These are phyloP conservation scores for Trichosanthes truncata DNA, from an alignment of 306 rosid genomes.

Conservation along the genomic window DNA sequence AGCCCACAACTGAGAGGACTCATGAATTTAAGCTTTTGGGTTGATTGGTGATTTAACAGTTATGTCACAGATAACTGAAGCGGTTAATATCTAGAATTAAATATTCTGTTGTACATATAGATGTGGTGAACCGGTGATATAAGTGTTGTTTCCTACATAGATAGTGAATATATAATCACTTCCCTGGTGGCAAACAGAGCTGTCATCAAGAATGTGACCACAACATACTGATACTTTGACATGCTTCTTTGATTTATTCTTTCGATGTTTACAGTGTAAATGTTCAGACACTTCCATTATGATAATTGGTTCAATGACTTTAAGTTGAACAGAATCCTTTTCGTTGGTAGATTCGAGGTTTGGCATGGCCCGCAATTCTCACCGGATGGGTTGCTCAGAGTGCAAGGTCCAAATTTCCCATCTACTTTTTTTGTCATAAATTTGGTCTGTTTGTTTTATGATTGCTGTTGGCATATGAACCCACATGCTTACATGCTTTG, in stretches of 20 bases:
- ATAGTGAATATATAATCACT: neutral
- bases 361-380: slow-evolving; percentile 80
- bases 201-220: neutral
- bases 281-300: neutral
- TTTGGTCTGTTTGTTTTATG: neutral
- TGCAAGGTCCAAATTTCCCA: slow-evolving; percentile 46
- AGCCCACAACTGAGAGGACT: no score
- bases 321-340: slow-evolving; percentile 18
- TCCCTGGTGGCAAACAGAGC: neutral
- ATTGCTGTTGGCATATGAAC: neutral
- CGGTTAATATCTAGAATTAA: neutral
- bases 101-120: neutral
- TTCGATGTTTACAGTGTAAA: neutral
- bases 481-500: neutral
- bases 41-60: no score
- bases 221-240: neutral
- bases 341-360: slow-evolving; percentile 50
- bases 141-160: neutral
- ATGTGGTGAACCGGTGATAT: neutral
- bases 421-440: neutral
- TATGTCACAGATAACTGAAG: neutral
- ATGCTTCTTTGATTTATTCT: neutral
- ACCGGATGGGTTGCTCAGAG: slow-evolving; percentile 65
- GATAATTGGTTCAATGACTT: slow-evolving; percentile 8
- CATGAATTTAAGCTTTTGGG: no score